Conservation (phyloP, 1,284 basidiomycete species). For the Rhodotorula sp. region DNA sequence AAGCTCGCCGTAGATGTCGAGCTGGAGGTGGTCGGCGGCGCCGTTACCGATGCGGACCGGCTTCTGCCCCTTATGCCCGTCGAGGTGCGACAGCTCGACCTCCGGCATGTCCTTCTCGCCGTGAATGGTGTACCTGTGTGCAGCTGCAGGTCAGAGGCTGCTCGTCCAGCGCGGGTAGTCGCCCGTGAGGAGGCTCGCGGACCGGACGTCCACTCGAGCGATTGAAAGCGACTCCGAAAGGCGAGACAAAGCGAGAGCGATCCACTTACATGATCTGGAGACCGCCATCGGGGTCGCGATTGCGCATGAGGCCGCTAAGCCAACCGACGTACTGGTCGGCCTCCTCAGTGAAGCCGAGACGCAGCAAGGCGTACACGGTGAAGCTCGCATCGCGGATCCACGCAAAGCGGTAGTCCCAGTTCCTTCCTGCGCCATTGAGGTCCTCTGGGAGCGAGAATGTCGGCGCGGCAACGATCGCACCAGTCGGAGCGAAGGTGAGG, state of each 20-base stretch:
- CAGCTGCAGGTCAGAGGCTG: not conserved
- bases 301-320: slow-evolving; percentile 31
- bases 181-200: not conserved
- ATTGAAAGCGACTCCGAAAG: too few species aligned
- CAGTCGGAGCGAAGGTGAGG: slow-evolving; percentile 79
- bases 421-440: slow-evolving; percentile 73
- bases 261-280: slow-evolving; percentile 78
- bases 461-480: slow-evolving; percentile 86
- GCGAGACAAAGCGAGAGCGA: not conserved
- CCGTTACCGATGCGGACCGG: slow-evolving; percentile 50
- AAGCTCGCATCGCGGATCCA: slow-evolving; percentile 86
- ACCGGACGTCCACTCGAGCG: not conserved
- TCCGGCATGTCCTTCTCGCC: slow-evolving; percentile 62
- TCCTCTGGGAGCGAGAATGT: slow-evolving; percentile 90
- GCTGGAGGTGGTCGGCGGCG: slow-evolving; percentile 75
- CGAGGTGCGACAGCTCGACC: slow-evolving; percentile 41
- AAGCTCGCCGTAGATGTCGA: slow-evolving; percentile 74
- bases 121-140: slow-evolving; percentile 70
- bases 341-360: slow-evolving; percentile 86
- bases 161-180: not conserved
- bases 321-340: slow-evolving; percentile 79
- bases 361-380: slow-evolving; percentile 84
- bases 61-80: slow-evolving; percentile 55
- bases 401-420: slow-evolving; percentile 62
- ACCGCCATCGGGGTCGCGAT: slow-evolving; percentile 71